Evolutionary conservation across 768 basidiomycete species (phyloP).

Genomic region (Pulveroboletus sp.): DNA sequence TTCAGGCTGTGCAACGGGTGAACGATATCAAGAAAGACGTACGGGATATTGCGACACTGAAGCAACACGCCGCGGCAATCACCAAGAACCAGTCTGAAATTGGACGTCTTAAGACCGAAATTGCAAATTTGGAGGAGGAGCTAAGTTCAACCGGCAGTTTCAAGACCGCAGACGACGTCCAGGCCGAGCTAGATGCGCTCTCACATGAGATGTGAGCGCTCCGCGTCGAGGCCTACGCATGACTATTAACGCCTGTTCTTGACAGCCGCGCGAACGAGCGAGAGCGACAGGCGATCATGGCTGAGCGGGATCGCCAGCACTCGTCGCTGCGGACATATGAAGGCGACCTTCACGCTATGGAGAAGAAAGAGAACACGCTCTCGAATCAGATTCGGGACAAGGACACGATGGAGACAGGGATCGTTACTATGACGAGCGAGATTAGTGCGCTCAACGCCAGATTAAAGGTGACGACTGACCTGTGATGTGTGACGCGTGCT

Average conservation of each 20-base stretch:
- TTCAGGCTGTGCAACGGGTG: conserved; percentile 50
- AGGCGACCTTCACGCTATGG: conserved; percentile 55
- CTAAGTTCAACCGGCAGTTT: conserved; percentile 68
- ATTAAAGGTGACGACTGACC: conserved; percentile 43
- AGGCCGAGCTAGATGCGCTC: conserved; percentile 65
- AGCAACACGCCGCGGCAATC: conserved; percentile 56
- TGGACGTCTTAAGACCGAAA: conserved; percentile 56
- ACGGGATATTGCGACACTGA: conserved; percentile 55
- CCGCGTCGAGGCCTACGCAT: not conserved
- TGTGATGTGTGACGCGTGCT: not conserved
- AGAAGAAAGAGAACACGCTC: conserved; percentile 56
- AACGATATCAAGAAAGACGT: conserved; percentile 52
- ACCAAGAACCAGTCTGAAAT: conserved; percentile 56
- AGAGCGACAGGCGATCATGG: conserved; percentile 50
- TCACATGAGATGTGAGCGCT: conserved; percentile 57
- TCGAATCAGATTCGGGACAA: conserved; percentile 57
- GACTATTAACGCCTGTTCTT: not conserved
- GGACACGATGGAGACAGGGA: conserved; percentile 48
- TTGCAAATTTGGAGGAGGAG: conserved; percentile 59
- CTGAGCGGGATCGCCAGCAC: conserved; percentile 60
- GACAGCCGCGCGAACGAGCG: conserved; percentile 63
- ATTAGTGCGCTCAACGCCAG: conserved; percentile 39
- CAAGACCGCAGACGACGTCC: conserved; percentile 82
- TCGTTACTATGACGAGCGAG: conserved; percentile 56
- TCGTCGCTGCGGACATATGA: conserved; percentile 50